Evolutionary conservation across 1,139 yeast species (phyloP).

Genomic region (Sugiyamaella castrensis): DNA sequence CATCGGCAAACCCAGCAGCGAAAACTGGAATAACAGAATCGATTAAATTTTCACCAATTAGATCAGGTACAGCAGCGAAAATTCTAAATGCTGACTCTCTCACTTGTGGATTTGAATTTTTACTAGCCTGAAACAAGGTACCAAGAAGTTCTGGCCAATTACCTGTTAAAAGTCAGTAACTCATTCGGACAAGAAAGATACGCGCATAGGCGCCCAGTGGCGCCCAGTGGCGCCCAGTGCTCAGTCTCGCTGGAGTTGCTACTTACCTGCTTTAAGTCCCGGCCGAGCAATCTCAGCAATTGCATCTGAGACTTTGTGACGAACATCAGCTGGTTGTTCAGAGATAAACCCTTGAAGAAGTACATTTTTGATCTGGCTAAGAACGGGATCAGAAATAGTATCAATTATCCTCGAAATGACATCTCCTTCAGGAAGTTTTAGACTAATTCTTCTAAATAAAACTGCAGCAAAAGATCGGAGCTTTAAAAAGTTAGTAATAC

Average conservation of each 20-base stretch:
- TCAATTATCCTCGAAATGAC: conserved; percentile 79
- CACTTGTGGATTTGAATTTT: conserved; percentile 61
- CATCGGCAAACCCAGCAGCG: conserved; percentile 74
- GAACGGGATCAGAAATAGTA: conserved; percentile 56
- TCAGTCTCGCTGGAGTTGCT: background rate
- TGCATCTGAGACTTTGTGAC: conserved; percentile 92
- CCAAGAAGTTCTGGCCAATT: conserved; percentile 79
- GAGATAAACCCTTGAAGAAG: conserved; percentile 71
- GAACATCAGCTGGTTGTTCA: conserved; percentile 64
- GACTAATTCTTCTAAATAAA: conserved; percentile 79
- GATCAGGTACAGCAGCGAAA: conserved; percentile 77
- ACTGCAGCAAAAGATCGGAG: conserved; percentile 73
- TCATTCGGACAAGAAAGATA: background rate
- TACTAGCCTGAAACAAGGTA: conserved; percentile 66
- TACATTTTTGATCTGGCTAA: conserved; percentile 59
- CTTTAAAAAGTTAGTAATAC: conserved; percentile 12
- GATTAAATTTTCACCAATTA: conserved; percentile 49
- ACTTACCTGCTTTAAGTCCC: conserved; percentile 24
- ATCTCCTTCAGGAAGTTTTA: conserved; percentile 65
- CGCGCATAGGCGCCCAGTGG: too few relatives aligned
- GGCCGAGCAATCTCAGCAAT: conserved; percentile 77
- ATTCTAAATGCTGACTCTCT: conserved; percentile 92
- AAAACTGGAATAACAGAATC: conserved; percentile 61
- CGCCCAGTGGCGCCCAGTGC: too few relatives aligned
- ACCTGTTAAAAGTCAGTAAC: conserved; percentile 29